Evolutionary conservation across 2,329 filamentous ascomycete species (phyloP).

Genomic region (Drechslera avenae): DNA sequence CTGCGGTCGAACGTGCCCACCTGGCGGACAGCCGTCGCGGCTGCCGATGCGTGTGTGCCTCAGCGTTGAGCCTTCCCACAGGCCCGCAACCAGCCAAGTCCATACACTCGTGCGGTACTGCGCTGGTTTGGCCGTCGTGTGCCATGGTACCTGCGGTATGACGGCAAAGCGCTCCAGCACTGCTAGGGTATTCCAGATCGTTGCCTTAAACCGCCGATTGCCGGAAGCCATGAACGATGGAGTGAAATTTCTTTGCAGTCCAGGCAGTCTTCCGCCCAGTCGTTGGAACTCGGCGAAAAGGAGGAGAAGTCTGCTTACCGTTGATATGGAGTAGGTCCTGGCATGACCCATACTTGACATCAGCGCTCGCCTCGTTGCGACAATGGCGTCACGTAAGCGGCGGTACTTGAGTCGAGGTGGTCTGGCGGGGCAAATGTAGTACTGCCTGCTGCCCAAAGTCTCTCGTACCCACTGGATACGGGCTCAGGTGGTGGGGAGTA

Average conservation of each 20-base stretch:
- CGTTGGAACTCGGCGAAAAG: slow-evolving; percentile 26
- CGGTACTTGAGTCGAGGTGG: not conserved
- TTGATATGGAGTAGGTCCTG: slow-evolving; percentile 46
- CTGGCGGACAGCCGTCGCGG: slow-evolving; percentile 24
- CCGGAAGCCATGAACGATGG: slow-evolving; percentile 31
- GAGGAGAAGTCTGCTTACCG: slow-evolving; percentile 36
- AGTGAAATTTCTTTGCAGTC: slow-evolving; percentile 19
- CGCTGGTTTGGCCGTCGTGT: slow-evolving; percentile 29
- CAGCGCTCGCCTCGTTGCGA: not conserved
- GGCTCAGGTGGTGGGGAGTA: not conserved
- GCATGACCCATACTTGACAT: slow-evolving; percentile 31
- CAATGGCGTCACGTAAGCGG: slow-evolving; percentile 7
- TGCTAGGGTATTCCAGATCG: slow-evolving; percentile 16
- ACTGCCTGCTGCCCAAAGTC: slow-evolving; percentile 2
- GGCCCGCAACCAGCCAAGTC: slow-evolving; percentile 6
- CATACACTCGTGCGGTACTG: slow-evolving; percentile 1
- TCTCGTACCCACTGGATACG: slow-evolving; percentile 1
- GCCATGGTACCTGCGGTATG: slow-evolving; percentile 30
- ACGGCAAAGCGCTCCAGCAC: slow-evolving; percentile 25
- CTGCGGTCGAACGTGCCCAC: slow-evolving; percentile 31
- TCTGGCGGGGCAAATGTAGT: slow-evolving; percentile 21
- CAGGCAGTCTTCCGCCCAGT: slow-evolving; percentile 11
- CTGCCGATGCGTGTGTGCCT: slow-evolving; percentile 12
- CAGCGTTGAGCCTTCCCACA: slow-evolving; percentile 8
- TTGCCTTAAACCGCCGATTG: slow-evolving; percentile 31